These are phyloP conservation scores for Biscogniauxia mediterranea DNA, from an alignment of 2,329 filamentous ascomycete genomes.

Conservation along the genomic window DNA sequence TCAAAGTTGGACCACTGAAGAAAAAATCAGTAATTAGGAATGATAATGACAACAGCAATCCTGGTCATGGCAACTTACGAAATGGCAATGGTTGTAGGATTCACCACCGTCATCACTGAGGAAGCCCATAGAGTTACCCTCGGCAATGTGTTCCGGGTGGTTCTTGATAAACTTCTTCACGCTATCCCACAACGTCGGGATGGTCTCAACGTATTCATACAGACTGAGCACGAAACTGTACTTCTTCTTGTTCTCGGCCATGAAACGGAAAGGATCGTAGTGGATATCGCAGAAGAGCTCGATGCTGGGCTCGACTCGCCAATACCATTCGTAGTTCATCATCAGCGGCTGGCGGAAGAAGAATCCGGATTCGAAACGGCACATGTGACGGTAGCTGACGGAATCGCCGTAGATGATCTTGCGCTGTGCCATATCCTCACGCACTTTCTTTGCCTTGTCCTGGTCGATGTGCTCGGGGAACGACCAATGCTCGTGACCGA, in stretches of 20 bases:
- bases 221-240: slow-evolving; percentile 96
- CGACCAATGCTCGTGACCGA: slow-evolving; percentile 92
- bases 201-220: slow-evolving; percentile 96
- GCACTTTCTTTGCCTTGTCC: slow-evolving; percentile 84
- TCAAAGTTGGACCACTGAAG: slow-evolving; percentile 98
- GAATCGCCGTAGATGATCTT: slow-evolving; percentile 99
- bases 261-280: slow-evolving; percentile 95
- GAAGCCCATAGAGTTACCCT: slow-evolving; percentile 86
- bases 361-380: slow-evolving; percentile 97
- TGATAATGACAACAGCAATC: background rate
- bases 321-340: slow-evolving; percentile 98
- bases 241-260: slow-evolving; percentile 96
- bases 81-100: slow-evolving; percentile 96
- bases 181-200: slow-evolving; percentile 93
- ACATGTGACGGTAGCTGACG: slow-evolving; percentile 98
- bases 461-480: slow-evolving; percentile 96
- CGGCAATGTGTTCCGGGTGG: slow-evolving; percentile 81
- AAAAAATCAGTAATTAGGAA: slow-evolving; percentile 25
- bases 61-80: slow-evolving; percentile 57
- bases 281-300: slow-evolving; percentile 94
- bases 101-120: slow-evolving; percentile 88
- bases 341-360: slow-evolving; percentile 96
- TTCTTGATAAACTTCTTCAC: slow-evolving; percentile 91
- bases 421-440: slow-evolving; percentile 87
- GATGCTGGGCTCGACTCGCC: slow-evolving; percentile 96